Evolutionary conservation across 2,329 filamentous ascomycete species (phyloP).

Genomic region (Phialemonium atrogriseum): DNA sequence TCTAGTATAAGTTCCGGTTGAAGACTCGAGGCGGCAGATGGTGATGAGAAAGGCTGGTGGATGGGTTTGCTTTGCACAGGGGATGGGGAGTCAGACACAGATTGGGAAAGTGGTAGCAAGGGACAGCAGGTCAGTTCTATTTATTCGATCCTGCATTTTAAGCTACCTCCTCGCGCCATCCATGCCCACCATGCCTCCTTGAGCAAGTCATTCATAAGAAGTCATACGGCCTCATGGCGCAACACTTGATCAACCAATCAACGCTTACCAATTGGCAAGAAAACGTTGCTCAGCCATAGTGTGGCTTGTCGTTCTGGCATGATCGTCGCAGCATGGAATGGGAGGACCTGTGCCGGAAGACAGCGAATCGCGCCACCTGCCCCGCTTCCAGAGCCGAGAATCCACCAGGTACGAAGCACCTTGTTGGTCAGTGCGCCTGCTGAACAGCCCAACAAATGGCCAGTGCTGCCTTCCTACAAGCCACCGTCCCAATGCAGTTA

Average conservation of each 20-base stretch:
- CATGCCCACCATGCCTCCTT: constrained; percentile 1
- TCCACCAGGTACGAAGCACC: no score
- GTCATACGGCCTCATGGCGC: constrained; percentile 1
- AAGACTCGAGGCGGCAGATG: no score
- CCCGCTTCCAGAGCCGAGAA: no score
- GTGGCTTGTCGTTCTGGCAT: constrained; percentile 19
- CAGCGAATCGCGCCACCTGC: constrained; percentile 3
- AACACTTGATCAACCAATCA: constrained; percentile 12
- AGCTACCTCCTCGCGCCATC: neutral
- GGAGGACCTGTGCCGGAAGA: no score
- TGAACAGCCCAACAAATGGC: no score
- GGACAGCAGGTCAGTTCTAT: neutral
- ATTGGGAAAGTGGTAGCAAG: constrained; percentile 1
- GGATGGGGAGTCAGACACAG: neutral
- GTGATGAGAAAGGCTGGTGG: no score
- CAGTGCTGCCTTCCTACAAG: no score
- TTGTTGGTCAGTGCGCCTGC: no score
- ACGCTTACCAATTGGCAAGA: constrained; percentile 11
- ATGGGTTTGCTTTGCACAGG: neutral
- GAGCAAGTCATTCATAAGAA: constrained; percentile 2
- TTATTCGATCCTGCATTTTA: neutral
- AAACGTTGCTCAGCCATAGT: constrained; percentile 12
- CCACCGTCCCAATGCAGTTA: no score
- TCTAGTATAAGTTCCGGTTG: neutral
- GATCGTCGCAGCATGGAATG: no score